These are phyloP conservation scores for Metschnikowia kunwiensis DNA, from an alignment of 805 yeast species.

Conservation along the genomic window DNA sequence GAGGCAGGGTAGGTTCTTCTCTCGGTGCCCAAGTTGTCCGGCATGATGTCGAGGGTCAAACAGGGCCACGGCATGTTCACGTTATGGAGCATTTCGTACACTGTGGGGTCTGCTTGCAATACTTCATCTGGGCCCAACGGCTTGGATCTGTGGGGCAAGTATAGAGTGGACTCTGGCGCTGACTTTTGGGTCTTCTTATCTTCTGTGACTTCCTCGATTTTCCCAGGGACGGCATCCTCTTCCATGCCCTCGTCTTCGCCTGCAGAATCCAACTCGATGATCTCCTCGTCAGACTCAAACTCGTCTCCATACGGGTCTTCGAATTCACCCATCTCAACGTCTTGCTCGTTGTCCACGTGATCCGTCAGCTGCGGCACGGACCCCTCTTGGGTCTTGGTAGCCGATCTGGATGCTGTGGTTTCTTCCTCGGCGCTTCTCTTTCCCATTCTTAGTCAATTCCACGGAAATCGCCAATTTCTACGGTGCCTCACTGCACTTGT, in stretches of 20 bases:
- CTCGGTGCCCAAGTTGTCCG: slow-evolving; percentile 82
- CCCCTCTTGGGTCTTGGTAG: slow-evolving; percentile 34
- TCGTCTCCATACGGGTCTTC: slow-evolving; percentile 91
- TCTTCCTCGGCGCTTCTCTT: slow-evolving; percentile 19
- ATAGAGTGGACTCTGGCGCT: slow-evolving; percentile 48
- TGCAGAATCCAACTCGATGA: slow-evolving; percentile 68
- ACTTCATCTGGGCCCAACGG: slow-evolving; percentile 96
- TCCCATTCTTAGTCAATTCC: slow-evolving; percentile 13
- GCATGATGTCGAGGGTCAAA: slow-evolving; percentile 82
- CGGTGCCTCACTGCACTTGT: not conserved
- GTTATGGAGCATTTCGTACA: slow-evolving; percentile 93
- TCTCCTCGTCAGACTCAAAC: slow-evolving; percentile 87
- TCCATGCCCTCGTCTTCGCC: slow-evolving; percentile 45
- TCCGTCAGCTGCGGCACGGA: slow-evolving; percentile 42
- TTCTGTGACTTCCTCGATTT: slow-evolving; percentile 11
- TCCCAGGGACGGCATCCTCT: slow-evolving; percentile 28
- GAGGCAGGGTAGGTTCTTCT: slow-evolving; percentile 89
- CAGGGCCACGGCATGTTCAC: slow-evolving; percentile 97
- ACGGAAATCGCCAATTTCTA: too few relatives aligned
- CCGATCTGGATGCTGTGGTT: slow-evolving; percentile 22
- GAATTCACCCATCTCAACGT: slow-evolving; percentile 73
- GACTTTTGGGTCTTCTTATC: slow-evolving; percentile 26
- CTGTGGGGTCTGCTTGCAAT: slow-evolving; percentile 92
- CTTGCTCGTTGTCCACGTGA: slow-evolving; percentile 30
- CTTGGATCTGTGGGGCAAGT: slow-evolving; percentile 82